Percentiles rank a stretch among this genome's conserved stretches.
Conservation (phyloP, 768 basidiomycete species). For the Termitomyces titanicus region DNA sequence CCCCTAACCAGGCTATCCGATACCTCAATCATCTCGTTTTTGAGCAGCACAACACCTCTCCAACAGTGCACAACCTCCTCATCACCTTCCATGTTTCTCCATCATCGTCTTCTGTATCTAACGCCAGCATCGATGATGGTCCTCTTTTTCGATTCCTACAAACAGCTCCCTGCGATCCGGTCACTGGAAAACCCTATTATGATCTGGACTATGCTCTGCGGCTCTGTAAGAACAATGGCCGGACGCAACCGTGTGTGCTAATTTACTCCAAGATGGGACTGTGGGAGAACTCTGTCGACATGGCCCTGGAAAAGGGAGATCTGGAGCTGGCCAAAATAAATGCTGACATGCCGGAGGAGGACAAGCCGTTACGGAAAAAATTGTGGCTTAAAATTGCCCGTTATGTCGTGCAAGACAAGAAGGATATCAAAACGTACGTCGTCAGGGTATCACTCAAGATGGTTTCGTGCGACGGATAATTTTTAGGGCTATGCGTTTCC, state of each 20-base stretch:
- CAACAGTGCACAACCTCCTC: slow-evolving; percentile 91
- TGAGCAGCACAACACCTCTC: slow-evolving; percentile 72
- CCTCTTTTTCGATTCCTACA: slow-evolving; percentile 80
- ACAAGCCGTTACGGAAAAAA: slow-evolving; percentile 82
- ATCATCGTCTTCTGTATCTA: slow-evolving; percentile 32
- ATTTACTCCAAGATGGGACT: slow-evolving; percentile 98
- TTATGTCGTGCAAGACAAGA: slow-evolving; percentile 96
- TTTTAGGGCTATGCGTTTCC: slow-evolving; percentile 89
- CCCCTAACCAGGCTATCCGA: slow-evolving; percentile 83
- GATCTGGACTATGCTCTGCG: slow-evolving; percentile 96
- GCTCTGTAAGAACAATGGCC: slow-evolving; percentile 77
- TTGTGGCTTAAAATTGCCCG: slow-evolving; percentile 99
- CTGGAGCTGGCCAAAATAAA: slow-evolving; percentile 93
- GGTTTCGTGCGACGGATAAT: not conserved
- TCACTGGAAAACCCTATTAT: slow-evolving; percentile 87
- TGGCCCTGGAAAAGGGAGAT: slow-evolving; percentile 92
- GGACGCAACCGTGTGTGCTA: slow-evolving; percentile 88
- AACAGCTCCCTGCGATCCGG: slow-evolving; percentile 74
- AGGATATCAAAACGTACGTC: slow-evolving; percentile 95
- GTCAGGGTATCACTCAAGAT: not conserved
- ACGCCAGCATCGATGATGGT: slow-evolving; percentile 57
- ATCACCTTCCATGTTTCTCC: slow-evolving; percentile 79
- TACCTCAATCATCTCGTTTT: slow-evolving; percentile 87
- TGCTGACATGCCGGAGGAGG: slow-evolving; percentile 93
- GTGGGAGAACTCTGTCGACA: slow-evolving; percentile 94